Conservation (phyloP, 768 basidiomycete species). For the Mycena leptocephala region DNA sequence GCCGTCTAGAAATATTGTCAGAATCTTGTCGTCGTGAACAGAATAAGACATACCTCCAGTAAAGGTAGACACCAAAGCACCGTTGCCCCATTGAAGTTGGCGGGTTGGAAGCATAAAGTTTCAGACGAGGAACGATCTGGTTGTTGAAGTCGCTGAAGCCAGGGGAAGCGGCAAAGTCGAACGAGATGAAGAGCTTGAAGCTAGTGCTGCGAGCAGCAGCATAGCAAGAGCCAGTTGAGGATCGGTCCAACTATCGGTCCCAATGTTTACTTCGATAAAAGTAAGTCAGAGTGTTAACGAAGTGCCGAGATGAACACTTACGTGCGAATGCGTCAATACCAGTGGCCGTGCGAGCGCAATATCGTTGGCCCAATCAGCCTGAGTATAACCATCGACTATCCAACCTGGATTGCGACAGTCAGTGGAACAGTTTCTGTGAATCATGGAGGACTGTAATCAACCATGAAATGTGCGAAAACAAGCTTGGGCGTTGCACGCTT, state of each 20-base stretch:
- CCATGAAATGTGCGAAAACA: neutral
- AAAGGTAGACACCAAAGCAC: neutral
- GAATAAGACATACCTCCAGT: neutral
- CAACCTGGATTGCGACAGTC: neutral
- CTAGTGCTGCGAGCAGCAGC: constrained; percentile 15
- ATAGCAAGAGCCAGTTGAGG: constrained; percentile 23
- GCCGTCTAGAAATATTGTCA: neutral
- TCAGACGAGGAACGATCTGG: constrained; percentile 1
- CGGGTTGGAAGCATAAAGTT: neutral
- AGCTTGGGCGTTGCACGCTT: constrained; percentile 3
- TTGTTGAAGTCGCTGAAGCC: neutral
- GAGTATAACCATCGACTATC: constrained; percentile 2
- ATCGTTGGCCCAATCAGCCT: constrained; percentile 11
- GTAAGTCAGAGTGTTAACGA: neutral
- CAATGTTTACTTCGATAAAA: neutral
- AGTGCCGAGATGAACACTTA: neutral
- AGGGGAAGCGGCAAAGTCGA: neutral
- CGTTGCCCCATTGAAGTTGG: neutral
- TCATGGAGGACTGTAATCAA: neutral
- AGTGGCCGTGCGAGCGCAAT: constrained; percentile 17
- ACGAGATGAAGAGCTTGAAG: constrained; percentile 32
- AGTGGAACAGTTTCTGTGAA: neutral
- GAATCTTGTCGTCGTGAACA: neutral
- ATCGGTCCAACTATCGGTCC: constrained; percentile 14
- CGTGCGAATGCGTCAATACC: constrained; percentile 27